Percentiles rank a stretch among this genome's conserved stretches.
Evolutionary conservation across 2,329 filamentous ascomycete species (phyloP).

Genomic region (Bertia moriformis): DNA sequence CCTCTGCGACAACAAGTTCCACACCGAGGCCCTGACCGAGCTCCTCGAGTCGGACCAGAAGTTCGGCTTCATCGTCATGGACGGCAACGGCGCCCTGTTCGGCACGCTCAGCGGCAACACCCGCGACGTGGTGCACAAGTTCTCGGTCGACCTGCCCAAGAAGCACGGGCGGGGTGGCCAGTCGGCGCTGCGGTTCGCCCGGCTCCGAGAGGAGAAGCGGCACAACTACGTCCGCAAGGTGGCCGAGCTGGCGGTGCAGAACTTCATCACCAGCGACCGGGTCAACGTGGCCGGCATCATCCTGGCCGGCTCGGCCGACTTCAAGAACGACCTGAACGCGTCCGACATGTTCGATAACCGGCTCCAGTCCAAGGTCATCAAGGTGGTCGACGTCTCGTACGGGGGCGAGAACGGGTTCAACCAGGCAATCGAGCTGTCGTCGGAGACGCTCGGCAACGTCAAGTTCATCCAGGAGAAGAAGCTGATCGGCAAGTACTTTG

Average conservation of each 20-base stretch:
- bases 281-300: constrained; percentile 93
- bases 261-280: constrained; percentile 97
- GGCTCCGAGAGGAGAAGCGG: constrained; percentile 97
- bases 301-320: constrained; percentile 91
- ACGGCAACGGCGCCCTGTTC: constrained; percentile 94
- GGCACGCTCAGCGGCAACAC: constrained; percentile 96
- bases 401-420: constrained; percentile 99
- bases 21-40: constrained; percentile 92
- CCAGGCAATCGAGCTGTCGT: constrained; percentile 89
- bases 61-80: constrained; percentile 99
- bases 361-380: constrained; percentile 89
- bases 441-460: constrained; percentile 94
- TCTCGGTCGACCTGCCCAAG: constrained; percentile 96
- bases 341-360: constrained; percentile 95
- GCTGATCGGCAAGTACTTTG: constrained; percentile 96
- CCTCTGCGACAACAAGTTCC: constrained; percentile 99
- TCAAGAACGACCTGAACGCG: constrained; percentile 97
- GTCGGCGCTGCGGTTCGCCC: constrained; percentile 96
- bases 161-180: constrained; percentile 99
- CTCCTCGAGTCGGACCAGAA: constrained; percentile 97
- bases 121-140: constrained; percentile 91
- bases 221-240: constrained; percentile 99
- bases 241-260: constrained; percentile 91
- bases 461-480: constrained; percentile 99
- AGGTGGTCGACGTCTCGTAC: constrained; percentile 96